phyloP scores from a whole-genome alignment of 345 rosid species.

The Hevea brasiliensis region DNA sequence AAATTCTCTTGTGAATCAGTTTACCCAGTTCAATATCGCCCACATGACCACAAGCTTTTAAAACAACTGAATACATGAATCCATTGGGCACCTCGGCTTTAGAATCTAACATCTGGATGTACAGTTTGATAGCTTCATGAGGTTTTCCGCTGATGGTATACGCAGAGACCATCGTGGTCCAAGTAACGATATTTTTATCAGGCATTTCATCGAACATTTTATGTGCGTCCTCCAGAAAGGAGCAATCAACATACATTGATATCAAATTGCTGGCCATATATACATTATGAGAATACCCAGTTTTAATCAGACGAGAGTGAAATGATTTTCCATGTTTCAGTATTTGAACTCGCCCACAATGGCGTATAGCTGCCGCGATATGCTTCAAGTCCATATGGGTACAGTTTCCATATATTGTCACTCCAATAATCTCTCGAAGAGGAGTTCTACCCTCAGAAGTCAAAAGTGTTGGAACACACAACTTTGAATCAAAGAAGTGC shows the following conservation, averaged over 20 bases:
- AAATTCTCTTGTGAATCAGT: conserved; percentile 45
- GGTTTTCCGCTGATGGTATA: conserved; percentile 44
- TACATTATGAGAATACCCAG: conserved; percentile 37
- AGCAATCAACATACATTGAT: conserved; percentile 37
- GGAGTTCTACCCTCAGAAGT: too few species aligned
- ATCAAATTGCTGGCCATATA: conserved; percentile 56
- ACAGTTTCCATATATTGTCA: too few species aligned
- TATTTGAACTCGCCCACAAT: conserved; percentile 48
- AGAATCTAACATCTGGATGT: conserved; percentile 40
- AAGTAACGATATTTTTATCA: conserved; percentile 52
- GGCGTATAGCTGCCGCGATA: conserved; percentile 50
- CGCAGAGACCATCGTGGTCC: conserved; percentile 65
- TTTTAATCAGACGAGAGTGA: conserved; percentile 43
- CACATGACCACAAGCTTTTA: conserved; percentile 61
- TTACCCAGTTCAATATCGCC: conserved; percentile 58
- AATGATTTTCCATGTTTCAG: conserved; percentile 47
- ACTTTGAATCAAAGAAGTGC: too few species aligned
- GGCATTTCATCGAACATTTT: conserved; percentile 67
- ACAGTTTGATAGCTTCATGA: conserved; percentile 42
- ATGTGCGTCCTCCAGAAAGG: conserved; percentile 37
- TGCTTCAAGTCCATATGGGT: conserved; percentile 40
- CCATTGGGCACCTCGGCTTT: conserved; percentile 47
- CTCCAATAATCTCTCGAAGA: not conserved
- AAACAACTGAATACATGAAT: conserved; percentile 60
- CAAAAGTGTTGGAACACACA: too few species aligned